Evolutionary conservation across 768 basidiomycete genomes (phyloP), one percentile per base, ranked within the genome.

Genomic region (Kwoniella botswanensis): DNA sequence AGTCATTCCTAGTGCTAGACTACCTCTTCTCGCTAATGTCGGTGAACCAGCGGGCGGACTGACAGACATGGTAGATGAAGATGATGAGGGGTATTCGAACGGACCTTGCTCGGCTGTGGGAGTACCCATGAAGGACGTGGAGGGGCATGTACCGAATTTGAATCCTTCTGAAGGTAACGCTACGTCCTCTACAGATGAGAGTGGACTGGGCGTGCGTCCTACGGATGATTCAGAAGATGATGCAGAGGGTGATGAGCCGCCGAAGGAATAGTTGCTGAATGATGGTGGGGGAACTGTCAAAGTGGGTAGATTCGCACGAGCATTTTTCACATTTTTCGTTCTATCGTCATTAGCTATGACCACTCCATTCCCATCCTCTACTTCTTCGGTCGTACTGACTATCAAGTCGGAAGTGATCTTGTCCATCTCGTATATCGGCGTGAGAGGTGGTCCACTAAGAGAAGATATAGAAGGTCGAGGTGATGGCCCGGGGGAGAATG

Each of bases 81-180:
- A 57, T 15, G 63, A 10, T 9, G 44, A 43, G 29, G 81, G 81
- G 60, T 82, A 82, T 50, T 82, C 81, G 71, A 82, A 82, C 12
- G 75, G 66, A 4, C 81, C 81, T n/a, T 76, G 65, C 60, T 82
- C 81, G 13, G 81, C 75, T 13, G 76, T 74, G 1, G 81, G 81
- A 0, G 81, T 82, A 22, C 74, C 76, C 5, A 75, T 21, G 50
- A 77, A 68, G 1, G 73, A 61, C 6, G 42, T 57, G 13, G 77
- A 74, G 13, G 77, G 73, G 29, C 77, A 79, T 1, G 77, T 67
- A 18, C 77, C 77, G 54, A 79, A 79, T 5, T 71, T 57, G 70
- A 76, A 78, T 0, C 69, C 65, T 10, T 62, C 71, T 22, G 50
- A 42, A 24, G 71, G 71, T n/a, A 72, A 41, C 2, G 66, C 41